Conservation (phyloP, 1,139 yeast genomes). For the Saccharomycopsis phalli region DNA sequence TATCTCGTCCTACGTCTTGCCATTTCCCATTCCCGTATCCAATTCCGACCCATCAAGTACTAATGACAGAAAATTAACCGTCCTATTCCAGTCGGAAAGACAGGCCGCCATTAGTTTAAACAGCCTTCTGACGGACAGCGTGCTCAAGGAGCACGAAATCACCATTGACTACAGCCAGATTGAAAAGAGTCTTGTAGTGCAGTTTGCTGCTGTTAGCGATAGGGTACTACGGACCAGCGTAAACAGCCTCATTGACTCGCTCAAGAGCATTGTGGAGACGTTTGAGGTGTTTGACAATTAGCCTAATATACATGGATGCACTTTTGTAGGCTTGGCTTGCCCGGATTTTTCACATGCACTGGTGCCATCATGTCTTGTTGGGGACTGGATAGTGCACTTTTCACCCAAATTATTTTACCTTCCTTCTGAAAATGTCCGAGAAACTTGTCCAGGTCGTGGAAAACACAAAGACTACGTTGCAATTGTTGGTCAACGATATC, state of each 20-base stretch:
- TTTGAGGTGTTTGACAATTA: constrained; percentile 18
- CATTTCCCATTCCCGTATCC: background rate
- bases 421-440: no score
- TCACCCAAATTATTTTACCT: no score
- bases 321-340: no score
- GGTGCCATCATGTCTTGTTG: no score
- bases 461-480: no score
- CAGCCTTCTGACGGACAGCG: constrained; percentile 15
- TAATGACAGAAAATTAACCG: constrained; percentile 9
- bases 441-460: no score
- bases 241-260: constrained; percentile 17
- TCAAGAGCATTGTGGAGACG: constrained; percentile 17
- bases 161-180: constrained; percentile 7
- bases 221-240: constrained; percentile 17
- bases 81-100: constrained; percentile 12
- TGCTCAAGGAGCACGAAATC: constrained; percentile 13
- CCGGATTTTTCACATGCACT: no score
- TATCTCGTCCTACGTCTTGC: no score
- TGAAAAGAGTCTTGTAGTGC: constrained; percentile 4
- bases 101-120: constrained; percentile 15
- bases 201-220: constrained; percentile 14
- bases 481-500: no score
- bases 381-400: no score
- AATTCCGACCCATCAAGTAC: constrained; percentile 1
- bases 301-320: no score